Conservation (phyloP, 345 rosid species). For the Rubroshorea leprosula region DNA sequence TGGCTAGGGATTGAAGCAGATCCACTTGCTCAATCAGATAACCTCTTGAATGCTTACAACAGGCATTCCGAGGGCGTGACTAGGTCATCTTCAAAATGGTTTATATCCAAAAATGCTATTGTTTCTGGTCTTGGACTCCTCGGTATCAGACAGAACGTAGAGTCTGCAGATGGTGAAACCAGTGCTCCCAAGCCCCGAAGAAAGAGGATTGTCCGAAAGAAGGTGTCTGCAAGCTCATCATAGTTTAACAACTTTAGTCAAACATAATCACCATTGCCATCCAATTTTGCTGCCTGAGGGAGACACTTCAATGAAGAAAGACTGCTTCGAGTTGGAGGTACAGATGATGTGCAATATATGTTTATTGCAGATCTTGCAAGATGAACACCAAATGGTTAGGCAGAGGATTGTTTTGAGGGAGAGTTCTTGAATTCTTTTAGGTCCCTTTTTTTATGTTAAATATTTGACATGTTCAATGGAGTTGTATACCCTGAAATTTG, state of each 20-base stretch:
- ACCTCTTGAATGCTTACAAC: conserved; percentile 62
- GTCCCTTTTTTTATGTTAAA: conserved; percentile 4
- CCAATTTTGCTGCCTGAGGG: conserved; percentile 23
- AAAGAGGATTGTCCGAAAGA: conserved; percentile 79
- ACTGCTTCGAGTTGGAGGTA: neutral
- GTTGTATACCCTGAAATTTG: too few relatives aligned
- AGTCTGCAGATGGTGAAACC: conserved; percentile 34
- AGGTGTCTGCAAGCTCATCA: conserved; percentile 45
- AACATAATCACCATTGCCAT: neutral
- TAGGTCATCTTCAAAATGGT: conserved; percentile 60
- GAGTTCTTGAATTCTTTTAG: conserved; percentile 7
- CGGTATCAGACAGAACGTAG: conserved; percentile 55
- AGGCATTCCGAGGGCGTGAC: conserved; percentile 43
- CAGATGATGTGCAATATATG: neutral
- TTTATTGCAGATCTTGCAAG: neutral
- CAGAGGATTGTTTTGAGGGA: neutral
- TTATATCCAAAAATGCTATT: conserved; percentile 71
- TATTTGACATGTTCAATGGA: neutral
- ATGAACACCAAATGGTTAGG: neutral
- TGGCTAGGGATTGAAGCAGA: conserved; percentile 91
- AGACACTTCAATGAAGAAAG: neutral
- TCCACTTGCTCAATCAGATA: conserved; percentile 69
- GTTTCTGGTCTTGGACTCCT: conserved; percentile 77
- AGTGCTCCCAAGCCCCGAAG: conserved; percentile 58
- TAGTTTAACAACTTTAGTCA: conserved; percentile 19